Evolutionary conservation across 306 rosid species (phyloP), one percentile per base, ranked within the genome.

Genomic region (Cicer cuneatum): DNA sequence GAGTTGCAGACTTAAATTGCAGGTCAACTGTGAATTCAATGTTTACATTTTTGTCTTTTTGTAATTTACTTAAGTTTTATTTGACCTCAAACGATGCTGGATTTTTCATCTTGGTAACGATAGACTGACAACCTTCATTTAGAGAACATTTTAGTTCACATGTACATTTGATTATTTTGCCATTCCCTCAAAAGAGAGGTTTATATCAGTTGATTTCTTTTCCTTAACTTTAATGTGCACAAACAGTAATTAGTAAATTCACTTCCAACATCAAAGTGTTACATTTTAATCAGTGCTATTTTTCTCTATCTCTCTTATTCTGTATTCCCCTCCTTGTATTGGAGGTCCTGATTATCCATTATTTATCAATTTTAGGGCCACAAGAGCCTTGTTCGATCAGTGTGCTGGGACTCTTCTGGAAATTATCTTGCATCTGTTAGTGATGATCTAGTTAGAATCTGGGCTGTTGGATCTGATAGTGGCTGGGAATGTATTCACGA

Each of bases 351-450:
- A 39, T 29, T 18, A 48, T 19, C 14, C n/a, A 67, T 39, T 51
- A 33, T 51, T 52, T 8, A 53, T 56, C 74, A 60, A 47, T 78
- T 67, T 51, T 75, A 93, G 98, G 98, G 95, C 72, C 98, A 90
- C 76, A 79, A 82, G n/a, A 81, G 33, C 48, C 5, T 0, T 49
- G 84, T 93, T 72, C 91, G 72, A 37, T 85, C 89, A 2, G 83
- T 89, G 57, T 86, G 96, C 83, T 93, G 98, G 97, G 87, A 93
- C 76, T 63, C 80, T 21, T 74, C 87, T 14, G 98, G 97, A 3
- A 84, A 86, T 40, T 84, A 77, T 83, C 57, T 93, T 18, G 94
- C 98, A 35, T 91, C 98, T 43, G 84, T 89, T 59, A 88, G 97
- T 53, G 88, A 87, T 53, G 89, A 88, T 69, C 15, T 81, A 81